phyloP scores from a whole-genome alignment of 2,329 filamentous ascomycete species.

The Geosmithia morbida region DNA sequence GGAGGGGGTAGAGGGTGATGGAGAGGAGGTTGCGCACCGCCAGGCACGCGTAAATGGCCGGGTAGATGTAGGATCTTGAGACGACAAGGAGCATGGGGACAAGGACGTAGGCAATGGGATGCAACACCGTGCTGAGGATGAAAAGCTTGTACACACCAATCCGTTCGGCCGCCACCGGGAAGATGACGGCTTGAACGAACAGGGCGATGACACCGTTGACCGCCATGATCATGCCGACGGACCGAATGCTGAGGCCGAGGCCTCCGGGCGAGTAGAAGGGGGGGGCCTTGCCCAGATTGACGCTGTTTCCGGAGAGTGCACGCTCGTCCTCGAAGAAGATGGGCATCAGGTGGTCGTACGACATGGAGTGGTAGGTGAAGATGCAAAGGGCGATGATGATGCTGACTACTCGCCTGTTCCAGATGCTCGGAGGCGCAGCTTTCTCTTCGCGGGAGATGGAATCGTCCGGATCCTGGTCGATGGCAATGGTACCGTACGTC shows the following conservation, averaged over 20 bases:
- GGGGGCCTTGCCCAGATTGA: constrained; percentile 16
- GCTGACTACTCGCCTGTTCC: constrained; percentile 51
- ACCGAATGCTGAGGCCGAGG: constrained; percentile 45
- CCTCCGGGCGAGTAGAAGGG: constrained; percentile 45
- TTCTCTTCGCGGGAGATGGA: constrained; percentile 16
- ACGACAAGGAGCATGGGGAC: constrained; percentile 44
- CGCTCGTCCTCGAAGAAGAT: constrained; percentile 82
- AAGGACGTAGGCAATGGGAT: constrained; percentile 45
- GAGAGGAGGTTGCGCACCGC: constrained; percentile 44
- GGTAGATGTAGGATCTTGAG: constrained; percentile 32
- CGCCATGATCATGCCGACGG: constrained; percentile 47
- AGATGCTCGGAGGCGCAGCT: constrained; percentile 22
- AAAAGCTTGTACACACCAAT: constrained; percentile 47
- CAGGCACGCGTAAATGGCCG: constrained; percentile 44
- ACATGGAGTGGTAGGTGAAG: constrained; percentile 93
- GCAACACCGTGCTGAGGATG: constrained; percentile 41
- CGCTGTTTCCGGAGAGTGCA: constrained; percentile 17
- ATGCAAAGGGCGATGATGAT: constrained; percentile 73
- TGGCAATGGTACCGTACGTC: constrained; percentile 59
- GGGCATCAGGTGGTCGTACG: constrained; percentile 79
- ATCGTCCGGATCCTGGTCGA: constrained; percentile 32
- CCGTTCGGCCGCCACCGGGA: constrained; percentile 42
- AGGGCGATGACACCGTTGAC: constrained; percentile 44
- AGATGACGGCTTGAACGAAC: constrained; percentile 44
- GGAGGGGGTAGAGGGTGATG: constrained; percentile 50